Conservation (phyloP, 2,329 filamentous ascomycete genomes). For the Fusarium bulbicola region DNA sequence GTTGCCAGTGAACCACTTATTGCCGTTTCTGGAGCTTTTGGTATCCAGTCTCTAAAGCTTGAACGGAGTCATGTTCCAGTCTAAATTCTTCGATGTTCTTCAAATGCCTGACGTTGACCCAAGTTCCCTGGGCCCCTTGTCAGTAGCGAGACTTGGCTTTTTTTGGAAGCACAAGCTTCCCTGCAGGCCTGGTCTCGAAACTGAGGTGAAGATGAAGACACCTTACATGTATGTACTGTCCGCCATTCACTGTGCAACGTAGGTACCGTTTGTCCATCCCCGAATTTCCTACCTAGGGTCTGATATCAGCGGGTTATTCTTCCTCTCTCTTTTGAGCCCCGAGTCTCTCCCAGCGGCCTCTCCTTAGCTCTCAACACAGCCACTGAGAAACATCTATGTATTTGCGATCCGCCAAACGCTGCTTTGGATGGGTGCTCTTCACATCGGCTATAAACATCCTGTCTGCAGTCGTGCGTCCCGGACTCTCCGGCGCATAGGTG, state of each 20-base stretch:
- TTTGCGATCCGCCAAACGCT: neutral
- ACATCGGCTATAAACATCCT: neutral
- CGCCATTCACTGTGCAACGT: neutral
- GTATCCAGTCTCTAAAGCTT: conserved; percentile 30
- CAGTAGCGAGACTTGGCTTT: conserved; percentile 29
- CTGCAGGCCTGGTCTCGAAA: conserved; percentile 16
- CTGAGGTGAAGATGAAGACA: conserved; percentile 8
- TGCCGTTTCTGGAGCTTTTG: conserved; percentile 13
- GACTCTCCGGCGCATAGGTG: conserved; percentile 7
- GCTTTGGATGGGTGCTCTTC: neutral
- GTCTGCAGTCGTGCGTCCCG: conserved; percentile 10
- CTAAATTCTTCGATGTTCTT: conserved; percentile 16
- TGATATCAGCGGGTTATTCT: conserved; percentile 3
- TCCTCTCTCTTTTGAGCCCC: neutral
- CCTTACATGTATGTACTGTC: conserved; percentile 4
- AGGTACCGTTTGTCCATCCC: neutral
- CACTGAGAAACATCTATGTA: conserved; percentile 3
- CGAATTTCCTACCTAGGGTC: neutral
- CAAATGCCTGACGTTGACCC: conserved; percentile 30
- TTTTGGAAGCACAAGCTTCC: conserved; percentile 18
- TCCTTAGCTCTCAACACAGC: conserved; percentile 16
- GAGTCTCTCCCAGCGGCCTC: neutral
- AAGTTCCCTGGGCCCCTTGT: conserved; percentile 17
- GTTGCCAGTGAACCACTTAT: conserved; percentile 11
- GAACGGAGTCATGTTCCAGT: conserved; percentile 22